phyloP scores from a whole-genome alignment of 202 grass and related monocot genomes.

The Cymbopogon flexuosus region DNA sequence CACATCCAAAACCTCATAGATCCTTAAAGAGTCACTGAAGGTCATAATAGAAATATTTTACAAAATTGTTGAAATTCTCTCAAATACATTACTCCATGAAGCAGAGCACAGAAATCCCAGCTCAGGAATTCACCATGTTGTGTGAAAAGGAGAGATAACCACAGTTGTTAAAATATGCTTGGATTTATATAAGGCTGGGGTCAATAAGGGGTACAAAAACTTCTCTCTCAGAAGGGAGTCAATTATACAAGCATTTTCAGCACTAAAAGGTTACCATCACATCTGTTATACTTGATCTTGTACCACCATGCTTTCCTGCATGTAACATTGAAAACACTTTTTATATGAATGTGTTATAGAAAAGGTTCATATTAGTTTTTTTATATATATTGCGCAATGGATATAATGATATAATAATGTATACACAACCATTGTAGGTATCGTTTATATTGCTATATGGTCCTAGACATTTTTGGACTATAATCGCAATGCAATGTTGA shows the following conservation, averaged over 20 bases:
- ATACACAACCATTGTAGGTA: not conserved
- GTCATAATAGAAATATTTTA: no score
- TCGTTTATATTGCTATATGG: not conserved
- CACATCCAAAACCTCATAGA: not conserved
- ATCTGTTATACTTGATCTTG: no score
- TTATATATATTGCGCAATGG: not conserved
- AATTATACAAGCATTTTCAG: not conserved
- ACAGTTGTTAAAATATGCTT: not conserved
- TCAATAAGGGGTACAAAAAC: not conserved
- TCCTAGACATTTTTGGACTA: not conserved
- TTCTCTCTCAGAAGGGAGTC: not conserved
- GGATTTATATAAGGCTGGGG: not conserved
- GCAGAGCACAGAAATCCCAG: not conserved
- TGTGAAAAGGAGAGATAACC: not conserved
- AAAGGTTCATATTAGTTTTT: not conserved
- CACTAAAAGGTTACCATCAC: not conserved
- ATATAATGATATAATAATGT: not conserved
- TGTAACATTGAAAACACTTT: not conserved
- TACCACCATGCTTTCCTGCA: not conserved
- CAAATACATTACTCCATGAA: not conserved
- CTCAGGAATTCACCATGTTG: not conserved
- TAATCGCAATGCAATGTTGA: not conserved
- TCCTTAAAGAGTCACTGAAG: no score
- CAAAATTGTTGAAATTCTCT: not conserved
- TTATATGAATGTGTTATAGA: not conserved